These are phyloP conservation scores for Eimeria nieschulzi DNA, from an alignment of 169 alveolate species.

Conservation along the genomic window DNA sequence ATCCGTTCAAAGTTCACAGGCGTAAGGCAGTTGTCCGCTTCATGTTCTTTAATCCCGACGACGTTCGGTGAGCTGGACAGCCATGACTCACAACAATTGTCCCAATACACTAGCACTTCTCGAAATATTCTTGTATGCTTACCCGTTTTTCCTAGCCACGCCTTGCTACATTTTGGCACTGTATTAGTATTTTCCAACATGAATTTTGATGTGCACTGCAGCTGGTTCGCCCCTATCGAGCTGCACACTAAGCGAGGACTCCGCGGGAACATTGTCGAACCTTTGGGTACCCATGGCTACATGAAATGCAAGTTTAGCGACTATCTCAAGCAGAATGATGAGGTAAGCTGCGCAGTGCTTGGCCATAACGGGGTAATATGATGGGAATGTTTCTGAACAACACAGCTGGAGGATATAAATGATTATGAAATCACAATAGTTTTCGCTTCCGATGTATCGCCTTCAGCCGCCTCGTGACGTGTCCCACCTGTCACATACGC, in stretches of 20 bases:
- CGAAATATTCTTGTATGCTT: too few relatives aligned
- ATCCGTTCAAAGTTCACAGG: conserved; percentile 94
- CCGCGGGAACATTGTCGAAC: conserved; percentile 96
- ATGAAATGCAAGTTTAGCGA: conserved; percentile 98
- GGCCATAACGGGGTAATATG: too few relatives aligned
- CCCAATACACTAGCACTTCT: not conserved
- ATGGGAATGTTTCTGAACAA: too few relatives aligned
- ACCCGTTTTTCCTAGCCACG: too few relatives aligned
- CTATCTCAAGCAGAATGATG: conserved; percentile 94
- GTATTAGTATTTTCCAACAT: too few relatives aligned
- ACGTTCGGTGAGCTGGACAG: conserved; percentile 87
- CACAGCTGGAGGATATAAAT: too few relatives aligned
- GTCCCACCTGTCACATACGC: too few relatives aligned
- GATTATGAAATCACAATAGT: too few relatives aligned
- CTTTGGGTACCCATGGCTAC: conserved; percentile 99
- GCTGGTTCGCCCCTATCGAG: conserved; percentile 97
- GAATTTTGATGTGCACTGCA: conserved; percentile 28
- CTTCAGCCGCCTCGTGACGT: too few relatives aligned
- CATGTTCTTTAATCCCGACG: conserved; percentile 98
- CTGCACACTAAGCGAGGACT: conserved; percentile 97
- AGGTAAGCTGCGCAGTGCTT: conserved; percentile 80
- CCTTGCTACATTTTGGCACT: too few relatives aligned
- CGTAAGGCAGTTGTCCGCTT: conserved; percentile 96
- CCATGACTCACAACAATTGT: too few relatives aligned
- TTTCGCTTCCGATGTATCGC: too few relatives aligned